Evolutionary conservation across 805 yeast genomes (phyloP).

Genomic region (Candida jianshihensis): DNA sequence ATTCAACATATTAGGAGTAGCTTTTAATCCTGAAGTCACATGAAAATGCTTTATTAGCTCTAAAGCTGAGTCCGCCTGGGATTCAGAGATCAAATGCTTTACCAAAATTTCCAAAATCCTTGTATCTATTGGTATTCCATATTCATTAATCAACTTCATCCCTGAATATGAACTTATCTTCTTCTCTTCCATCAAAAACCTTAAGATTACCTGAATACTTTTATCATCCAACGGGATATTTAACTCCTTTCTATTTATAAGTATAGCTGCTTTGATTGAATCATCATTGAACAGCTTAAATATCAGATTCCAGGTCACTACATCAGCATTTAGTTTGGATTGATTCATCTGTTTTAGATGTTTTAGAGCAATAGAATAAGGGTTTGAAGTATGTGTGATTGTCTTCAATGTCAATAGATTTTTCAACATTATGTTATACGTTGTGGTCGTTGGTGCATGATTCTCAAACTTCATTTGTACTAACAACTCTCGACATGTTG

Average conservation of each 20-base stretch:
- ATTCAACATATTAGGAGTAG: slow-evolving; percentile 22
- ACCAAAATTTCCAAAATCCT: slow-evolving; percentile 22
- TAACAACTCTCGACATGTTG: slow-evolving; percentile 32
- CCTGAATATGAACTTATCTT: slow-evolving; percentile 9
- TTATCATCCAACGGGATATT: slow-evolving; percentile 26
- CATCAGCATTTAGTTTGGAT: slow-evolving; percentile 24
- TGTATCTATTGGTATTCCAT: slow-evolving; percentile 20
- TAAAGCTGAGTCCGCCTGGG: slow-evolving; percentile 25
- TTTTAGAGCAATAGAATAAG: slow-evolving; percentile 22
- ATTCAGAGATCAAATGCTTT: slow-evolving; percentile 21
- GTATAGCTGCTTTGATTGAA: slow-evolving; percentile 24
- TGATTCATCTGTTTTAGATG: slow-evolving; percentile 27
- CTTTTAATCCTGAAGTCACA: slow-evolving; percentile 4
- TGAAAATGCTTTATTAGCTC: slow-evolving; percentile 16
- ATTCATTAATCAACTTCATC: slow-evolving; percentile 7
- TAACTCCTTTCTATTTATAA: slow-evolving; percentile 25
- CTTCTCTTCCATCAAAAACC: slow-evolving; percentile 12
- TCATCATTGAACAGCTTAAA: slow-evolving; percentile 28
- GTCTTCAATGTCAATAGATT: slow-evolving; percentile 23
- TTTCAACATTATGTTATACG: slow-evolving; percentile 32
- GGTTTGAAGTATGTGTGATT: slow-evolving; percentile 23
- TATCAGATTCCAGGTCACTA: slow-evolving; percentile 31
- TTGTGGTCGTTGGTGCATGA: slow-evolving; percentile 28
- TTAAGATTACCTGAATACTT: slow-evolving; percentile 22
- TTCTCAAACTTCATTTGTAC: slow-evolving; percentile 32